phyloP scores from a whole-genome alignment of 2,329 filamentous ascomycete genomes.

The Trichoderma koningii region DNA sequence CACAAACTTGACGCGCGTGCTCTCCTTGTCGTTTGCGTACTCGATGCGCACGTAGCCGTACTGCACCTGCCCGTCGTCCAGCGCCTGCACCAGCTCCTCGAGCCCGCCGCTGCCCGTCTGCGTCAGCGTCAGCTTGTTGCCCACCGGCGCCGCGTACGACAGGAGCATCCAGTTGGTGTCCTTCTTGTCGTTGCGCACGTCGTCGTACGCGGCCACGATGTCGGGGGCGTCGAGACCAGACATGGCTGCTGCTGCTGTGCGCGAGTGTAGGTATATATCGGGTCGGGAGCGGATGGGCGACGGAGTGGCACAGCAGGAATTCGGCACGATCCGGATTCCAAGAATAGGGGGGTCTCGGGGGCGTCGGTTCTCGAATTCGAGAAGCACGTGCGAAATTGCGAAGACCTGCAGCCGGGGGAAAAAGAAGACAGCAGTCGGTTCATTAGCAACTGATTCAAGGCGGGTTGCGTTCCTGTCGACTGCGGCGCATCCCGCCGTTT shows the following conservation, averaged over 20 bases:
- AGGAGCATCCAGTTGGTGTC: conserved; percentile 68
- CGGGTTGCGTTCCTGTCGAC: background rate
- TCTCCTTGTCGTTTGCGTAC: conserved; percentile 72
- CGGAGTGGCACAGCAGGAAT: conserved; percentile 7
- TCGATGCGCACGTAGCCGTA: conserved; percentile 68
- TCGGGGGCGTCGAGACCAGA: conserved; percentile 60
- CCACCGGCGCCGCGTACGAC: conserved; percentile 58
- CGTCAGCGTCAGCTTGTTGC: conserved; percentile 58
- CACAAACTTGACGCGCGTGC: conserved; percentile 67
- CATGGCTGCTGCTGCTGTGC: conserved; percentile 43
- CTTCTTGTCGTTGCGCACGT: conserved; percentile 67
- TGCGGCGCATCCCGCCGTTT: background rate
- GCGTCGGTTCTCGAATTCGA: background rate
- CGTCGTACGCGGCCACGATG: conserved; percentile 65
- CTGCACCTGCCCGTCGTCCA: conserved; percentile 63
- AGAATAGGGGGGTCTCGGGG: conserved; percentile 6
- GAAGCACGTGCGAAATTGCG: conserved; percentile 16
- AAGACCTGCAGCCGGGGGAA: background rate
- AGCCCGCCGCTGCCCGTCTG: conserved; percentile 63
- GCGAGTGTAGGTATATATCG: background rate
- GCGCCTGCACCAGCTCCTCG: conserved; percentile 54
- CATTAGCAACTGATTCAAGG: conserved; percentile 5
- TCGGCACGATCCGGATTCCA: conserved; percentile 11
- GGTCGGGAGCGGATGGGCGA: background rate
- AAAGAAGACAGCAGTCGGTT: background rate